Evolutionary conservation across 306 rosid species (phyloP).

Genomic region (Glycyrrhiza uralensis): DNA sequence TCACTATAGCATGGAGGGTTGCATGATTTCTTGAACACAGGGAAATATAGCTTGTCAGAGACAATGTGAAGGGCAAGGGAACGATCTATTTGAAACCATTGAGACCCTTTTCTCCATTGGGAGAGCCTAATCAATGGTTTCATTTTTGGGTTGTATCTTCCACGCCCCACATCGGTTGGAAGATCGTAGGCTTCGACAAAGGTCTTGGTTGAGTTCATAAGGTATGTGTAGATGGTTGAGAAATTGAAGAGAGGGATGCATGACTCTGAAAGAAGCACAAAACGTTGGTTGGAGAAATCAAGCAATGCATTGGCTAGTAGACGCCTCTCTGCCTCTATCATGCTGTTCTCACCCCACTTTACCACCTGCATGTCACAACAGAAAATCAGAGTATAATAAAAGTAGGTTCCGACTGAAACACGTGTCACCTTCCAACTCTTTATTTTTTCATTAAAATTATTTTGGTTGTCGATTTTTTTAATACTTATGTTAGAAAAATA

Average conservation of each 20-base stretch:
- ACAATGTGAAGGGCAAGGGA: conserved; percentile 44
- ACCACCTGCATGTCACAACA: conserved; percentile 47
- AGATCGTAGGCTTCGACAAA: conserved; percentile 64
- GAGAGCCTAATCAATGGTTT: conserved; percentile 36
- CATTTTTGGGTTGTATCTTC: conserved; percentile 59
- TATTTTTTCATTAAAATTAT: no score
- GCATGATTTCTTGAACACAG: conserved; percentile 46
- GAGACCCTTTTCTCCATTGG: conserved; percentile 91
- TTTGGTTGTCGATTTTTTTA: no score
- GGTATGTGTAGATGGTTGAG: conserved; percentile 52
- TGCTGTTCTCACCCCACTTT: conserved; percentile 73
- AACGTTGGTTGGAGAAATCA: conserved; percentile 65
- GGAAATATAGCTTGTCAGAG: conserved; percentile 46
- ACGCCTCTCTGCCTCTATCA: conserved; percentile 76
- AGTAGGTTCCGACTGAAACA: no score
- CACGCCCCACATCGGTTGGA: conserved; percentile 52
- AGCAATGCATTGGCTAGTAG: conserved; percentile 69
- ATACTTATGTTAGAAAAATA: no score
- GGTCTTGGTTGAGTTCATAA: conserved; percentile 43
- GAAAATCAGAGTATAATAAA: neutral
- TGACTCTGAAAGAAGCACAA: conserved; percentile 76
- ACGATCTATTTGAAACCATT: conserved; percentile 87
- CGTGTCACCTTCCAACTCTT: no score
- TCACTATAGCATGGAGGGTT: conserved; percentile 55
- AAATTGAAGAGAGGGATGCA: conserved; percentile 90